Evolutionary conservation across 345 rosid genomes (phyloP).

Genomic region (Eucalyptus tenuipes): DNA sequence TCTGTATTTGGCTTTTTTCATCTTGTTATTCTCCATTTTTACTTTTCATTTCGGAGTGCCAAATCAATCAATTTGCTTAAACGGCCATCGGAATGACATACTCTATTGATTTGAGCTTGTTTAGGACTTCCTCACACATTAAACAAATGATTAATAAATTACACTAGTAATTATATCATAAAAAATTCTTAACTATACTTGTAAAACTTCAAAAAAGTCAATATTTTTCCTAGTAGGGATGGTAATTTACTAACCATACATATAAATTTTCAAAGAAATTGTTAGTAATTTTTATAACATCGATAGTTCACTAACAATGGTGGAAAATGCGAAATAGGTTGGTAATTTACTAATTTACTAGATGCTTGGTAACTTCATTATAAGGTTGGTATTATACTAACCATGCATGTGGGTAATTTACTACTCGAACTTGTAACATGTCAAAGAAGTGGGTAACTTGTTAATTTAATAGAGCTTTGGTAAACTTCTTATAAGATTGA

Average conservation of each 20-base stretch:
- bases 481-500: background rate
- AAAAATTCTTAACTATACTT: background rate
- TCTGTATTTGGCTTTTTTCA: background rate
- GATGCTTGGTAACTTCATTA: background rate
- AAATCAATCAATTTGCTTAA: background rate
- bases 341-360: background rate
- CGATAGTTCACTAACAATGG: background rate
- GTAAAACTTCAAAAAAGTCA: background rate
- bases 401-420: background rate
- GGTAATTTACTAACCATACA: background rate
- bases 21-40: background rate
- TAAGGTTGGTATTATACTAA: background rate
- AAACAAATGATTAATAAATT: background rate
- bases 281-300: background rate
- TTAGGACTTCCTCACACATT: rapidly evolving
- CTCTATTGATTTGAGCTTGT: rapidly evolving
- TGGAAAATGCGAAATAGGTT: rapidly evolving
- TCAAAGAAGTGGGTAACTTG: background rate
- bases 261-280: background rate
- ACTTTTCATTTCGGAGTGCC: background rate
- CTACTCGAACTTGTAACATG: rapidly evolving
- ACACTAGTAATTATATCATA: background rate
- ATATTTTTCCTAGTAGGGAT: background rate
- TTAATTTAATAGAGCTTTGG: background rate
- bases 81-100: rapidly evolving